Evolutionary conservation across 2,329 filamentous ascomycete species (phyloP), one percentile per base, ranked within the genome.

Genomic region (Ophiosphaerella narmari): DNA sequence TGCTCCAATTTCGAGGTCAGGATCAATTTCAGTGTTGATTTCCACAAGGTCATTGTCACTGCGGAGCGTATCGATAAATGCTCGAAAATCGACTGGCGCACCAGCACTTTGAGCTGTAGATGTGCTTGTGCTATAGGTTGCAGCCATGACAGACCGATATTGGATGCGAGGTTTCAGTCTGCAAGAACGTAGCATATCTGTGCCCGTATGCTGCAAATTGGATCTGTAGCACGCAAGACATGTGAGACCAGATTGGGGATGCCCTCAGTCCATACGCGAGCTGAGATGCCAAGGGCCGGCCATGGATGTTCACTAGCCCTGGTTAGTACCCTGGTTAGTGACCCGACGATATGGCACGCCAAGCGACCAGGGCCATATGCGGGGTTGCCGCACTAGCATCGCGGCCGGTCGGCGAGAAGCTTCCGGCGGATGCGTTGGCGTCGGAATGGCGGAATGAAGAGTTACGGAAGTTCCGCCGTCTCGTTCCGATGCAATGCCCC

Each of bases 1-100:
- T 9, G 80, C 80, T 66, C 75, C 0, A 70, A 43, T 40, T 14
- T 49, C 45, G 3, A 53, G 45, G 34, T 48, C 29, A 3, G 45
- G 46, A 24, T 53, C 45, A 12, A 45, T 23, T 16, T 41, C 35
- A 26, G 24, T 11, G 34, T 48, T 24, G 35, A 48, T 46, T 12
- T 48, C 41, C 2, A 26, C 46, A 3, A 53, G 18, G 34, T 49
- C 46, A 24, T 39, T 23, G 41, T 48, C 50, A 12, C 13, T 18
- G 74, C 56, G 81, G 77, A 26, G 81, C 70, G 67, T 62, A 1
- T 80, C 71, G 31, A 81, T 13, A 18, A 38, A 38, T 38, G 16
- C 9, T 18, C 36, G 36, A 21, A 38, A 68, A 14, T 38, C 36
- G 5, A 16, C 11, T 18, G 36, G 36, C 9, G 36, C 36, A 11